Evolutionary conservation across 1,284 basidiomycete genomes (phyloP), one percentile per base, ranked within the genome.

Genomic region (Ceratobasidium sp.): DNA sequence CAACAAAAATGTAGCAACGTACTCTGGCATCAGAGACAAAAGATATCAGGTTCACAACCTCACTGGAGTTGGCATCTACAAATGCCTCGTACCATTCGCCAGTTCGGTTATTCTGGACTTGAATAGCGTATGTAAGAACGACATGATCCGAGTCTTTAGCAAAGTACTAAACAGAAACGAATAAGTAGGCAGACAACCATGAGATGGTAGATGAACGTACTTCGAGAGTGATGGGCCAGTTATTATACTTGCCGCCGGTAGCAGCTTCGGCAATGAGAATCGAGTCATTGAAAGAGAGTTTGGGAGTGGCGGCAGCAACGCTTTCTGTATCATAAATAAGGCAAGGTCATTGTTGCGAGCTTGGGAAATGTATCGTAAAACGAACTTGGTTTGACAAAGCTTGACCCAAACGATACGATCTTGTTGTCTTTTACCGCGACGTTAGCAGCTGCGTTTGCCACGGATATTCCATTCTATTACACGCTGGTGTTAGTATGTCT

Each of bases 401-500:
- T 87, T 7, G 82, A 82, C 14, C 86, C 85, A 75, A 86, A 85
- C 1, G 86, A 80, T 11, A 84, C 80, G 59, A 85, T 81, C 75
- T 82, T 82, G 69, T 80, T 79, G 47, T 23, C 47, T 41, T 74
- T 76, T 75, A 82, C 83, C 1, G 84, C 83, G 43, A 85, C 80
- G 74, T 85, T 85, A 41, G 84, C 84, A 7, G 85, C 85, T 11
- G 85, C 84, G 66, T 86, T 86, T 11, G 82, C 81, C 63, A 86
- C 81, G 1, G 82, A 81, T 57, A 86, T 79, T 3, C 83, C 84
- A 32, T 85, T 80, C 85, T 84, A 49, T 16, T 11, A 41, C 35
- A 43, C 35, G 30, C 58, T 9, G 71, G 21, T 59, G n/a, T 32
- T 1, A 46, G 46, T 64, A 28, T 38, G 14, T 32, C 13, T 14